Percentiles rank a stretch among this genome's conserved stretches.
phyloP scores from a whole-genome alignment of 1,284 basidiomycete species.

The Uromyces viciae-fabae region DNA sequence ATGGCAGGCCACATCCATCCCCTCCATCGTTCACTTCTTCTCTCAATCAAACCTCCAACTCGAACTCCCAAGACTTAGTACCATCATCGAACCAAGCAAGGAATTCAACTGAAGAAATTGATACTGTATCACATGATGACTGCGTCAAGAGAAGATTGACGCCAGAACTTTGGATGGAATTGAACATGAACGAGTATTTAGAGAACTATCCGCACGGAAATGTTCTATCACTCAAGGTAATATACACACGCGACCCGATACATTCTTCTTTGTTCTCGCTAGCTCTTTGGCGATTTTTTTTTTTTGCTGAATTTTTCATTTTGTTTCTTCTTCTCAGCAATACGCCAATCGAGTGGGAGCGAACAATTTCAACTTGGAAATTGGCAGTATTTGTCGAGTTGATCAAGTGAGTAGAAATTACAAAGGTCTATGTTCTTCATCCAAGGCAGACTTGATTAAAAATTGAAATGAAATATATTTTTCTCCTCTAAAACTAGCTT shows the following conservation, averaged over 20 bases:
- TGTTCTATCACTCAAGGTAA: constrained; percentile 27
- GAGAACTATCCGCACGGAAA: constrained; percentile 38
- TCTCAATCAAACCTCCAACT: constrained; percentile 12
- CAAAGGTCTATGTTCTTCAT: not conserved
- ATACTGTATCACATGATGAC: not conserved
- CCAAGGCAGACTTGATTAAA: too few relatives aligned
- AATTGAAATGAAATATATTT: too few relatives aligned
- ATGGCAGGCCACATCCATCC: constrained; percentile 11
- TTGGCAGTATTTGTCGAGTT: constrained; percentile 35
- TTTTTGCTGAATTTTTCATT: not conserved
- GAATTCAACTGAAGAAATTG: constrained; percentile 2
- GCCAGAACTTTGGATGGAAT: constrained; percentile 40
- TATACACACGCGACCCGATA: not conserved
- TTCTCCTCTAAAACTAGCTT: constrained; percentile 7
- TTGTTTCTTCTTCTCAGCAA: constrained; percentile 7
- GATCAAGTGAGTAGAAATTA: constrained; percentile 29
- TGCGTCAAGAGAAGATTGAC: constrained; percentile 35
- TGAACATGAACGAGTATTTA: constrained; percentile 43
- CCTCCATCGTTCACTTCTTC: not conserved
- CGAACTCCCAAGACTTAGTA: not conserved
- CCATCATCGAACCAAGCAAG: not conserved
- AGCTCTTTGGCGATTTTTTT: not conserved
- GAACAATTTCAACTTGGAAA: constrained; percentile 42
- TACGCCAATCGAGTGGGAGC: constrained; percentile 43
- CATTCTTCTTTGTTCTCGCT: not conserved